These are phyloP conservation scores for Penicillium bovifimosum DNA, from an alignment of 495 filamentous ascomycete genomes.

Conservation along the genomic window DNA sequence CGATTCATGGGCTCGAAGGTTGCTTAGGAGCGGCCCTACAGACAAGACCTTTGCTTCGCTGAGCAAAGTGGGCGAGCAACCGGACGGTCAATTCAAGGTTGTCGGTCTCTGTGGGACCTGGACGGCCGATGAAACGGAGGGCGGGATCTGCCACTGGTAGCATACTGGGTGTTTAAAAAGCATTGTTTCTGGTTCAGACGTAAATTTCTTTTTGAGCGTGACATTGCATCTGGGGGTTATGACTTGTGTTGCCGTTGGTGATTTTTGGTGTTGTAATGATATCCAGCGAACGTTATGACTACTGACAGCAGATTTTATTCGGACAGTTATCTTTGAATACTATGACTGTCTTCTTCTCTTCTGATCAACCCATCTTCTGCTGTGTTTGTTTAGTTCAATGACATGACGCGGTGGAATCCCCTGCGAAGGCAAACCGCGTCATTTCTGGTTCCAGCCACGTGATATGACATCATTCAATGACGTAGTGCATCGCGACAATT, in stretches of 20 bases:
- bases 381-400: not conserved
- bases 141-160: conserved; percentile 65
- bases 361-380: not conserved
- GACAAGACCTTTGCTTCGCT: conserved; percentile 39
- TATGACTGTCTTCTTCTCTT: too few relatives aligned
- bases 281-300: not conserved
- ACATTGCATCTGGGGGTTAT: conserved; percentile 14
- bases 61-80: conserved; percentile 63
- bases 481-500: conserved; percentile 15
- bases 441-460: conserved; percentile 6
- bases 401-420: not conserved
- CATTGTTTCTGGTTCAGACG: not conserved
- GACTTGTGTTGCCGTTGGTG: conserved; percentile 8
- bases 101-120: conserved; percentile 80
- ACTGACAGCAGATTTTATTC: not conserved
- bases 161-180: not conserved
- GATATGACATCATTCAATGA: conserved; percentile 24
- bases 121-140: conserved; percentile 77
- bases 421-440: not conserved
- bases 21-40: conserved; percentile 56
- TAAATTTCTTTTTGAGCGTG: conserved; percentile 16
- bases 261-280: not conserved
- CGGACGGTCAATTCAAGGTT: conserved; percentile 58
- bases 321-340: too few relatives aligned
- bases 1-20: conserved; percentile 69